These are phyloP conservation scores for Suillus ampliporus DNA, from an alignment of 768 basidiomycete genomes.

Conservation along the genomic window DNA sequence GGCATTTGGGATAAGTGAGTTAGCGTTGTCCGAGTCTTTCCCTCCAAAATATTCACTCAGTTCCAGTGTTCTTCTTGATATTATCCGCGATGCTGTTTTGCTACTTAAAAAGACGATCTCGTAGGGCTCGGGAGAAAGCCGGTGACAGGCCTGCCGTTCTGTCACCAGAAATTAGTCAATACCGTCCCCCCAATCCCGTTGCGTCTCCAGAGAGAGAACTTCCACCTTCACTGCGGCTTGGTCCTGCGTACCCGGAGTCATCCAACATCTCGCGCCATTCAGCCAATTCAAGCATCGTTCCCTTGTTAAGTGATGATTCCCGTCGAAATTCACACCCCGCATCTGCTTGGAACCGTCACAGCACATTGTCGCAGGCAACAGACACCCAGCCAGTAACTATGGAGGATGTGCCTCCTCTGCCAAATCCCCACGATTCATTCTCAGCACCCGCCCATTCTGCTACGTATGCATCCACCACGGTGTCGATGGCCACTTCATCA, in stretches of 20 bases:
- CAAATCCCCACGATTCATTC: conserved; percentile 16
- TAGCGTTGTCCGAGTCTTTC: background rate
- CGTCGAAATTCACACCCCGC: conserved; percentile 2
- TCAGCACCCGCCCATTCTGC: conserved; percentile 3
- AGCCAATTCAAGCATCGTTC: conserved; percentile 5
- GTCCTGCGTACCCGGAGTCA: background rate
- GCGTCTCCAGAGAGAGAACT: background rate
- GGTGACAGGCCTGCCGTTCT: background rate
- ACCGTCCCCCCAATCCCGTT: conserved; percentile 5
- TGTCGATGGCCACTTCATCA: background rate
- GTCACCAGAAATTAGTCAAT: conserved; percentile 14
- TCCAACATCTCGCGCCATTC: conserved; percentile 4
- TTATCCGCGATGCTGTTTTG: conserved; percentile 10
- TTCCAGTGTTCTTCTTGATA: conserved; percentile 12
- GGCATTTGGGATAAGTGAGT: conserved; percentile 31
- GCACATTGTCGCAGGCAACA: conserved; percentile 1
- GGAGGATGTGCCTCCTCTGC: background rate
- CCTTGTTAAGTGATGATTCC: conserved; percentile 4
- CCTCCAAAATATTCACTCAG: background rate
- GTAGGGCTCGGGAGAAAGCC: conserved; percentile 2
- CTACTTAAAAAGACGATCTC: conserved; percentile 13
- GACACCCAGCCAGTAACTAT: background rate
- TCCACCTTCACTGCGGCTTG: background rate
- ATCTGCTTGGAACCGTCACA: conserved; percentile 10
- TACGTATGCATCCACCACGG: background rate